These are phyloP conservation scores for Tolypocladium capitatum DNA, from an alignment of 2,329 filamentous ascomycete species.

Conservation along the genomic window DNA sequence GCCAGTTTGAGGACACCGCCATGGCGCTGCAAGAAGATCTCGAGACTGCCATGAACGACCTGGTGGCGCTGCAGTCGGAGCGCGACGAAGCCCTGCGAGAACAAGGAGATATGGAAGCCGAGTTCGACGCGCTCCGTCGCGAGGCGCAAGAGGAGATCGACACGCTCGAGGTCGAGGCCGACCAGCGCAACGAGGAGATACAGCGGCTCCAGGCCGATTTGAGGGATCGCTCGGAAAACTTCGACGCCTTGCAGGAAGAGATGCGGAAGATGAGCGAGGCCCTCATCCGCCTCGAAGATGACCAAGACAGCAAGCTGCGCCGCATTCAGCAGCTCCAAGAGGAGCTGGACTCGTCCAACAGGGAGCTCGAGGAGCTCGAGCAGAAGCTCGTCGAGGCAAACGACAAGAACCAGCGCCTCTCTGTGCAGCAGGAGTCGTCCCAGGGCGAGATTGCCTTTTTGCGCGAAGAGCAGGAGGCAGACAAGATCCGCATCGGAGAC, in stretches of 20 bases:
- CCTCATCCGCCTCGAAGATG: conserved; percentile 77
- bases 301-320: conserved; percentile 64
- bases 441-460: conserved; percentile 91
- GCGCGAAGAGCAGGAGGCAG: conserved; percentile 88
- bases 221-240: conserved; percentile 68
- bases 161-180: conserved; percentile 55
- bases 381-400: conserved; percentile 73
- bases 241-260: conserved; percentile 81
- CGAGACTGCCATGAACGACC: conserved; percentile 64
- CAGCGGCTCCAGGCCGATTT: conserved; percentile 59
- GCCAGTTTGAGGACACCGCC: conserved; percentile 43
- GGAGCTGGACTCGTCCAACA: conserved; percentile 71
- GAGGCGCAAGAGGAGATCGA: conserved; percentile 57
- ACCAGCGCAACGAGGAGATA: conserved; percentile 58
- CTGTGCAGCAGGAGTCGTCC: conserved; percentile 82
- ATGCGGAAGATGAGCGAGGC: conserved; percentile 86
- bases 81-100: conserved; percentile 72
- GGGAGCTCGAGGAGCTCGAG: conserved; percentile 76
- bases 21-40: conserved; percentile 67
- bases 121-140: conserved; percentile 46
- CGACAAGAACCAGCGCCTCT: conserved; percentile 74
- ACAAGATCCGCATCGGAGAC: conserved; percentile 96
- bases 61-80: conserved; percentile 67
- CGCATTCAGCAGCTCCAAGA: conserved; percentile 73
- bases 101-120: conserved; percentile 42